Base-by-base conservation (phyloP, 768 basidiomycete genomes). In the Pisolithus orientalis region DNA sequence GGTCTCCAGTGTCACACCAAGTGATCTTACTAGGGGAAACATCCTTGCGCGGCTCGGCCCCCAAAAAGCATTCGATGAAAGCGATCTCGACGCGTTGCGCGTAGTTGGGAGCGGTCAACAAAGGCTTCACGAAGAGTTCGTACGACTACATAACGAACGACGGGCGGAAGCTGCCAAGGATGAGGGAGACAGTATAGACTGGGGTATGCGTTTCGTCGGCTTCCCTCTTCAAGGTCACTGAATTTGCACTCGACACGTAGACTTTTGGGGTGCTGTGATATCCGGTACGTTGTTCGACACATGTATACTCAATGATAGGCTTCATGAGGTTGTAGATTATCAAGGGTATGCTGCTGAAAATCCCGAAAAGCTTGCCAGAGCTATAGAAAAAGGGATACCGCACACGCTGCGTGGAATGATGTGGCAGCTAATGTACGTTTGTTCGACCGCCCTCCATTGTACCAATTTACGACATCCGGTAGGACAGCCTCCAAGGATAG, bases 221-320 rank as follows among this genome's bases (percentile, higher is more conserved):
- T 32, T 5, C 21, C 39, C 34, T 29, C 39, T 17, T 6, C 16
- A 10, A 34, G 3, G 39, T 31, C 56, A 65, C 40, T 61, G 32
- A 37, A 47, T 32, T 47, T n/a, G 38, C 25, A 27, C 17, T 25
- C 14, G 37, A 47, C 52, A 59, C 44, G 34, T 57, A 94, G 90
- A 88, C 59, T 96, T 98, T 72, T 96, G 96, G 96, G 94, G 94
- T 1, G 80, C 77, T 9, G 94, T 99, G 2, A 87, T 97, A 64
- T 90, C 88, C 58, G 90, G 90, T 87, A 61, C 39, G 71, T 58
- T 17, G 21, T 50, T 51, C 29, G 24, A 37, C 44, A 40, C 39
- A 47, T 24, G 52, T 17, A 11, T 51, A 44, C 44, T 21, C 24
- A 2, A 6, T 37, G 13, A 17, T 40, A 38, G 34, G 34, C 5